Conservation (phyloP, 371 early-diverging fungal species). For the Mortierella sp. region DNA sequence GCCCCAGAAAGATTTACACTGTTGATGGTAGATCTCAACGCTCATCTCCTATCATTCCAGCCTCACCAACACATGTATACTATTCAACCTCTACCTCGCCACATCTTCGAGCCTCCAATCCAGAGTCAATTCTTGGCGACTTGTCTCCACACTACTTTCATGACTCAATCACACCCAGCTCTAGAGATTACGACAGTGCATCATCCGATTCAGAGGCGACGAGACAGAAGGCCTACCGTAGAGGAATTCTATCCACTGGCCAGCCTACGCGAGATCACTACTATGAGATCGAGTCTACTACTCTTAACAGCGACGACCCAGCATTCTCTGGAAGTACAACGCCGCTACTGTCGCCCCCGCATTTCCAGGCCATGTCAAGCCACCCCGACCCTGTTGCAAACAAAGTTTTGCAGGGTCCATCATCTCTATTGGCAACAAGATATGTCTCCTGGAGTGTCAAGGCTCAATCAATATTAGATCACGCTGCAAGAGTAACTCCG, state of each 20-base stretch:
- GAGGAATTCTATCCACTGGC: constrained; percentile 48
- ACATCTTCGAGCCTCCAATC: constrained; percentile 45
- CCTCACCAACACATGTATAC: constrained; percentile 54
- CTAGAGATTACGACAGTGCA: constrained; percentile 54
- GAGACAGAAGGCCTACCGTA: constrained; percentile 27
- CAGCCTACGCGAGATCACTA: constrained; percentile 42
- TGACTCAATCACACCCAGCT: constrained; percentile 46
- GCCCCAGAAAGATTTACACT: constrained; percentile 55
- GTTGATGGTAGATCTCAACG: constrained; percentile 48
- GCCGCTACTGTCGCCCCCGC: constrained; percentile 35
- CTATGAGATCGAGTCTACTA: constrained; percentile 54
- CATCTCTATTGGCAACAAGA: constrained; percentile 36
- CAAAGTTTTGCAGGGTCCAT: constrained; percentile 49
- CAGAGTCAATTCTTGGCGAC: constrained; percentile 53
- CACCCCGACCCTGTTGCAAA: constrained; percentile 35
- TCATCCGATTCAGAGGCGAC: constrained; percentile 54
- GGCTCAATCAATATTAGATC: constrained; percentile 54
- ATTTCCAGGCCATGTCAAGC: constrained; percentile 5
- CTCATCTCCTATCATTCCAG: constrained; percentile 51
- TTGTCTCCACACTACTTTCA: constrained; percentile 53
- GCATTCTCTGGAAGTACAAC: constrained; percentile 54
- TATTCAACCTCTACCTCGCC: constrained; percentile 50
- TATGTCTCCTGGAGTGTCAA: constrained; percentile 56
- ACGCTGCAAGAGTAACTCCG: constrained; percentile 17
- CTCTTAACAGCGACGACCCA: constrained; percentile 50